Evolutionary conservation across 306 rosid genomes (phyloP).

Genomic region (Pterocarpus santalinus): DNA sequence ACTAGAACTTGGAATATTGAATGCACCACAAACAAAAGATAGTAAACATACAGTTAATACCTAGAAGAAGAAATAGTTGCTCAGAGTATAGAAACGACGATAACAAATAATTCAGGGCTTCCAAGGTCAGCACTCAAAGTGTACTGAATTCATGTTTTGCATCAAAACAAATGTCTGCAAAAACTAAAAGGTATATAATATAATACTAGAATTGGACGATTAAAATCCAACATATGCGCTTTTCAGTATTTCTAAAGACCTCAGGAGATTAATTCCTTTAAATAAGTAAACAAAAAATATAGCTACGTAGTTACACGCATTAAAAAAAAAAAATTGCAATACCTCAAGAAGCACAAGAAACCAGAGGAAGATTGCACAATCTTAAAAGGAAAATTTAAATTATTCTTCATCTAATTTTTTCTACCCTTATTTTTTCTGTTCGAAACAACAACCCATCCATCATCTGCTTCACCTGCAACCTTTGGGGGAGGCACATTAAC

Average conservation of each 20-base stretch:
- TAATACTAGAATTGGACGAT: no score
- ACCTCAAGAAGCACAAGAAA: conserved; percentile 4
- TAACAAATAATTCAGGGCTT: not conserved
- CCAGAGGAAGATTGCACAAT: not conserved
- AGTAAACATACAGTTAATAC: no score
- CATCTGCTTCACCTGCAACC: conserved; percentile 56
- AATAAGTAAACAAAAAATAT: conserved; percentile 12
- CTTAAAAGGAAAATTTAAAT: not conserved
- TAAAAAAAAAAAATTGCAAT: not conserved
- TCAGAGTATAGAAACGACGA: not conserved
- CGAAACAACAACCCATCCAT: conserved; percentile 70
- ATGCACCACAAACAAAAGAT: no score
- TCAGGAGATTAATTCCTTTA: not conserved
- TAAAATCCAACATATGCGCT: no score
- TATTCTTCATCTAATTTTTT: conserved; percentile 54
- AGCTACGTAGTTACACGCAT: not conserved
- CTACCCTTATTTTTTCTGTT: conserved; percentile 56
- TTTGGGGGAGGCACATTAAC: conserved; percentile 42
- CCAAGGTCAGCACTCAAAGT: not conserved
- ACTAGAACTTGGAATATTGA: no score
- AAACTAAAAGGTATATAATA: no score
- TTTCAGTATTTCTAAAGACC: no score
- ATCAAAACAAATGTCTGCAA: no score
- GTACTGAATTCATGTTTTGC: not conserved
- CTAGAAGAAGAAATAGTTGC: not conserved